Evolutionary conservation across 371 early-diverging fungal species (phyloP).

Genomic region (Neoconidiobolus thromboides): DNA sequence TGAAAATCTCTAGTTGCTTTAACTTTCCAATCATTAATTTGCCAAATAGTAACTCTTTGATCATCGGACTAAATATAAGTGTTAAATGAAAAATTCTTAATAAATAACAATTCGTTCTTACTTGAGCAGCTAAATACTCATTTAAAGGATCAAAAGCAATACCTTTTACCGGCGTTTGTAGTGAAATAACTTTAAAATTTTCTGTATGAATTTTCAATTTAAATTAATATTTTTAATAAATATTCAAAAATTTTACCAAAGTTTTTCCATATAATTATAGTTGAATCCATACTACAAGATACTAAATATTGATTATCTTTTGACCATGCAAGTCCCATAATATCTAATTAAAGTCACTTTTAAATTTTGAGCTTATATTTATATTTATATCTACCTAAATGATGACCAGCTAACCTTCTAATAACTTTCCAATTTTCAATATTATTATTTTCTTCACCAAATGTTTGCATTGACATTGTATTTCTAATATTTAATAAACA

Average conservation of each 20-base stretch:
- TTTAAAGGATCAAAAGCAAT: conserved; percentile 92
- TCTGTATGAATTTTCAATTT: conserved; percentile 17
- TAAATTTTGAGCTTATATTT: neutral
- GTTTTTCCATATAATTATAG: conserved; percentile 71
- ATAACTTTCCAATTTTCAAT: conserved; percentile 10
- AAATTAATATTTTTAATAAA: neutral
- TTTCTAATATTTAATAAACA: neutral
- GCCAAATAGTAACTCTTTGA: conserved; percentile 71
- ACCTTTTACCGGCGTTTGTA: conserved; percentile 88
- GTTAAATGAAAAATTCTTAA: neutral
- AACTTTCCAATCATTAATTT: conserved; percentile 65
- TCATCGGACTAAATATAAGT: conserved; percentile 55
- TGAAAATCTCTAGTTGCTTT: conserved; percentile 56
- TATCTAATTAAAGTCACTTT: conserved; percentile 30
- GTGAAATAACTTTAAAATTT: conserved; percentile 42
- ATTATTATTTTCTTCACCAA: neutral
- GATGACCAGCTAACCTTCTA: conserved; percentile 55
- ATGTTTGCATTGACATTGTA: neutral
- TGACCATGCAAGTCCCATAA: conserved; percentile 88
- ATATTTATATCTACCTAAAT: conserved; percentile 36
- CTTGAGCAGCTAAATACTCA: conserved; percentile 79
- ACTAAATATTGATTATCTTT: conserved; percentile 71
- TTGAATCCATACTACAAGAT: conserved; percentile 76
- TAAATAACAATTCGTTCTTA: conserved; percentile 11
- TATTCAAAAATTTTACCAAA: conserved; percentile 32